These are phyloP conservation scores for Heliosperma pusillum DNA, from an alignment of 148 eudicot species.

Conservation along the genomic window DNA sequence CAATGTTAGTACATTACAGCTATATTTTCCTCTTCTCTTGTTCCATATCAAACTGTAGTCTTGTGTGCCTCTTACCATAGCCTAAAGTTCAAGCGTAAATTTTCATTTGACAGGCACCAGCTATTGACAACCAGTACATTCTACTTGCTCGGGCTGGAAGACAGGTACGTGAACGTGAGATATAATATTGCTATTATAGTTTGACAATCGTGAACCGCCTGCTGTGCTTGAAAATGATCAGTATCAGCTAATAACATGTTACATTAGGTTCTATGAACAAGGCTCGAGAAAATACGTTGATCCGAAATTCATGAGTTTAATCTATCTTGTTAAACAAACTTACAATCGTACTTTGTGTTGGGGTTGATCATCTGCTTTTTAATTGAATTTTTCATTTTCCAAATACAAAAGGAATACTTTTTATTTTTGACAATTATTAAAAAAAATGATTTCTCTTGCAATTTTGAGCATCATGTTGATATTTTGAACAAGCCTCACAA, in stretches of 20 bases:
- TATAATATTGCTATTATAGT: background rate
- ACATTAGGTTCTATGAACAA: too few relatives aligned
- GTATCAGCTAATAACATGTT: background rate
- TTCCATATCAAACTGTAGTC: background rate
- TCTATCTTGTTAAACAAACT: background rate
- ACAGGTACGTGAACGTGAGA: slow-evolving; percentile 41
- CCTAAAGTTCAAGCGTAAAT: slow-evolving; percentile 5
- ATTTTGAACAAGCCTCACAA: background rate
- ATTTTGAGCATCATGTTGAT: background rate
- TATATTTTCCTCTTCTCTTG: background rate
- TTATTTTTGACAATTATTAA: too few relatives aligned
- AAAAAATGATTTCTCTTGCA: background rate
- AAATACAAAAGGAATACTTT: too few relatives aligned
- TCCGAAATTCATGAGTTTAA: background rate
- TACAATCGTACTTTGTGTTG: too few relatives aligned
- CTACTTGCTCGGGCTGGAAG: slow-evolving; percentile 98
- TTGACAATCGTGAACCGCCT: background rate
- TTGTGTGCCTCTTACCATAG: background rate
- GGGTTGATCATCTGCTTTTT: too few relatives aligned
- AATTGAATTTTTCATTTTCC: too few relatives aligned
- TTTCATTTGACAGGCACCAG: slow-evolving; percentile 58
- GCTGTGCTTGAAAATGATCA: background rate
- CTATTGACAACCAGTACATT: slow-evolving; percentile 52
- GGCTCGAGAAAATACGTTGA: background rate
- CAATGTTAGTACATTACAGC: slow-evolving; percentile 49